phyloP scores from a whole-genome alignment of 1,284 basidiomycete species.

The Stereum hirsutum region DNA sequence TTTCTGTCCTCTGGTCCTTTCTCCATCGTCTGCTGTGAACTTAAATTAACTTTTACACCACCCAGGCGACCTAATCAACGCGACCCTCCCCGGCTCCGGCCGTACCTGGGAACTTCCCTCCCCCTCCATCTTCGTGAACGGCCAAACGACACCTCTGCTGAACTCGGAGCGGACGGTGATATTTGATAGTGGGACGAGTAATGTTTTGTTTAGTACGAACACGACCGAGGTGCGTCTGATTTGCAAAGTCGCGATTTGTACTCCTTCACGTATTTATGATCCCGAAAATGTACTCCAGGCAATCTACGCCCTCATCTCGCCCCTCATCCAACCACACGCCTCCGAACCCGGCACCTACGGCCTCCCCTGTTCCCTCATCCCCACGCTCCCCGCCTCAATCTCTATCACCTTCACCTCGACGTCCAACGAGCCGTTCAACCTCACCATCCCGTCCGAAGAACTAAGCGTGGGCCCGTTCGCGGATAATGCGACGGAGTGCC shows the following conservation, averaged over 20 bases:
- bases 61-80: conserved; percentile 34
- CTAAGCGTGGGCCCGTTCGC: conserved; percentile 47
- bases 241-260: not conserved
- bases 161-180: conserved; percentile 28
- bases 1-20: no score
- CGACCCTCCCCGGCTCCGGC: conserved; percentile 23
- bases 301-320: conserved; percentile 47
- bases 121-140: conserved; percentile 40
- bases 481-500: conserved; percentile 34
- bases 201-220: conserved; percentile 36
- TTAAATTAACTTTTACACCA: no score
- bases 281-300: conserved; percentile 23
- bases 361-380: conserved; percentile 37
- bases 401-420: conserved; percentile 42
- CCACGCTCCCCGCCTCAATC: conserved; percentile 36
- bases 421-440: conserved; percentile 34
- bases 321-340: conserved; percentile 38
- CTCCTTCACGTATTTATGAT: conserved; percentile 1
- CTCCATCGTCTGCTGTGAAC: no score
- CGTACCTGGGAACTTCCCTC: conserved; percentile 39
- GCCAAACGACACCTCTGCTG: conserved; percentile 34
- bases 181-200: conserved; percentile 50
- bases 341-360: conserved; percentile 42
- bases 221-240: conserved; percentile 30
- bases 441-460: conserved; percentile 45